These are phyloP conservation scores for Aspergillus sclerotialis DNA, from an alignment of 2,329 filamentous ascomycete genomes.

Conservation along the genomic window DNA sequence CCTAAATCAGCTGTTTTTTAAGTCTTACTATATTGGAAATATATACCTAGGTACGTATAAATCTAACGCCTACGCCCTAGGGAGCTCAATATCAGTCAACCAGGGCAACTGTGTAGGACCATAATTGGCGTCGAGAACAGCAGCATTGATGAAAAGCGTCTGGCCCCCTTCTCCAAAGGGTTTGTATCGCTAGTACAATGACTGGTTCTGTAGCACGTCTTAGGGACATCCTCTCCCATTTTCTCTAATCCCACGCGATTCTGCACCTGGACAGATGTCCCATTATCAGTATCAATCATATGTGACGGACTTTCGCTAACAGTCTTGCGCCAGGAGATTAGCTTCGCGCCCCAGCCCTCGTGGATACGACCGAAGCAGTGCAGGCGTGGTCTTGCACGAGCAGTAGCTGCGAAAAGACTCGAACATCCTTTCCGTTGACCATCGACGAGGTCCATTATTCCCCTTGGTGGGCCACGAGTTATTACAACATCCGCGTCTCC, in stretches of 20 bases:
- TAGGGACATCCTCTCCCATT: neutral
- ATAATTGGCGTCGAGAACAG: slow-evolving; percentile 39
- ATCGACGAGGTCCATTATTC: slow-evolving; percentile 43
- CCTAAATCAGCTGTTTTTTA: no score
- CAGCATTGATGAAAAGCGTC: slow-evolving; percentile 56
- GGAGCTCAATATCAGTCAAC: slow-evolving; percentile 46
- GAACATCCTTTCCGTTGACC: slow-evolving; percentile 26
- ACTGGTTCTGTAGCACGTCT: slow-evolving; percentile 32
- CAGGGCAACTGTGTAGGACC: slow-evolving; percentile 42
- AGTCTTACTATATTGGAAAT: no score
- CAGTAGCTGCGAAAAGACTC: slow-evolving; percentile 23
- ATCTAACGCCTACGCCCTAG: no score
- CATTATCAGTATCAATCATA: slow-evolving; percentile 42
- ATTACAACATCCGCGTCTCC: slow-evolving; percentile 41
- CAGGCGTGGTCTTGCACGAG: slow-evolving; percentile 24
- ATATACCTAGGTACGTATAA: no score
- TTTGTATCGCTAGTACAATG: slow-evolving; percentile 28
- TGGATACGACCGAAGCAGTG: slow-evolving; percentile 39
- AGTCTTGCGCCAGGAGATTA: slow-evolving; percentile 45
- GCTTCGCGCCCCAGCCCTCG: slow-evolving; percentile 51
- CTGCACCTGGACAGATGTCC: slow-evolving; percentile 29
- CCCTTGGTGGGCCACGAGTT: slow-evolving; percentile 50
- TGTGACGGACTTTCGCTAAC: slow-evolving; percentile 32
- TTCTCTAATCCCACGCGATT: slow-evolving; percentile 7
- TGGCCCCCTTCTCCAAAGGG: slow-evolving; percentile 35